Percentiles rank a stretch among this genome's conserved stretches.
Conservation (phyloP, 192 early-diverging fungal species). For the Dissophora globulifera region DNA sequence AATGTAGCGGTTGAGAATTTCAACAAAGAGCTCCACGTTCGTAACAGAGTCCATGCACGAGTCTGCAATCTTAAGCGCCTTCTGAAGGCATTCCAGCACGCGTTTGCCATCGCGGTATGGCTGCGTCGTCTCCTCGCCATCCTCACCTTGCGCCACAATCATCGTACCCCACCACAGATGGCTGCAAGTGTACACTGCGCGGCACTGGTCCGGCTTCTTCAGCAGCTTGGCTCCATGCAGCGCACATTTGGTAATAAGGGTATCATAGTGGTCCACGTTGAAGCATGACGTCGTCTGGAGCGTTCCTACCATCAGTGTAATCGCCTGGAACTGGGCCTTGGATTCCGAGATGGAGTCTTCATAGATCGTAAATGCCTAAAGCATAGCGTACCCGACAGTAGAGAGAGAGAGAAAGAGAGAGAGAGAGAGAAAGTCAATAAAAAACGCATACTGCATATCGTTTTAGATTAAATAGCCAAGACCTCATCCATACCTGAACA, state of each 20-base stretch:
- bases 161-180: slow-evolving; percentile 94
- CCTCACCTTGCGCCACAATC: slow-evolving; percentile 60
- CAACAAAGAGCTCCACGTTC: slow-evolving; percentile 96
- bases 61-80: slow-evolving; percentile 95
- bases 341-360: slow-evolving; percentile 97
- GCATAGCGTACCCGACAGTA: not conserved
- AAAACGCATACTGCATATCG: not conserved
- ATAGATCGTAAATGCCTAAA: slow-evolving; percentile 91
- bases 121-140: slow-evolving; percentile 65
- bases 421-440: not conserved
- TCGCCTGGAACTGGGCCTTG: slow-evolving; percentile 88
- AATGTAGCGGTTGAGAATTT: slow-evolving; percentile 93
- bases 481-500: slow-evolving; percentile 67
- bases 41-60: slow-evolving; percentile 90
- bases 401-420: not conserved
- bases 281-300: slow-evolving; percentile 87
- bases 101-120: slow-evolving; percentile 88
- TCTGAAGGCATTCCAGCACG: slow-evolving; percentile 92
- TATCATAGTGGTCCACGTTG: slow-evolving; percentile 93
- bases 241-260: slow-evolving; percentile 90
- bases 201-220: slow-evolving; percentile 95
- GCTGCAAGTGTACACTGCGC: slow-evolving; percentile 81
- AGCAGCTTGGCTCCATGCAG: slow-evolving; percentile 91
- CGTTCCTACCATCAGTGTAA: slow-evolving; percentile 88
- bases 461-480: not conserved